Conservation (phyloP, 805 yeast species). For the Cyberlindnera mississippiensis region DNA sequence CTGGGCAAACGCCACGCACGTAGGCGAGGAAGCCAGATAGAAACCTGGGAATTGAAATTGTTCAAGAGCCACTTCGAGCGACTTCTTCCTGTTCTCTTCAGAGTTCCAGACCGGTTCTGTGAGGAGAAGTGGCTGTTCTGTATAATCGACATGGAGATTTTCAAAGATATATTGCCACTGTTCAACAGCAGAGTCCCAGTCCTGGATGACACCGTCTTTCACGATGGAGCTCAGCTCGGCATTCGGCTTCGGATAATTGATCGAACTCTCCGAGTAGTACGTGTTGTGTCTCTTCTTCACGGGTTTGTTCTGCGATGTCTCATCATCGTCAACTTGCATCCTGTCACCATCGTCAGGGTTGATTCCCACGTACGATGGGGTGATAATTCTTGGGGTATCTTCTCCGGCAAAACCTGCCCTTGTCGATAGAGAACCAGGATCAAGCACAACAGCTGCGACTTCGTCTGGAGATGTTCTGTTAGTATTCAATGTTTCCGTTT, state of each 20-base stretch:
- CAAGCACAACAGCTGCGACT: constrained; percentile 84
- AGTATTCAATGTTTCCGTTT: background rate
- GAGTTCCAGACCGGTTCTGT: constrained; percentile 90
- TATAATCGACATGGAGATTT: constrained; percentile 47
- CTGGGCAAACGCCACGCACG: constrained; percentile 82
- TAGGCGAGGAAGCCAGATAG: constrained; percentile 77
- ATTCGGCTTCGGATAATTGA: constrained; percentile 48
- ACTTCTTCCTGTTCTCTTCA: constrained; percentile 57
- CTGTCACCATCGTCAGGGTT: constrained; percentile 18
- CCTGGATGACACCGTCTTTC: constrained; percentile 58
- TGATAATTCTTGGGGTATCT: constrained; percentile 72
- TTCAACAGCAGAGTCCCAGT: constrained; percentile 83
- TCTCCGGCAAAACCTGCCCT: constrained; percentile 92
- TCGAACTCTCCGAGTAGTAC: constrained; percentile 37
- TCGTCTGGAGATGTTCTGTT: constrained; percentile 49
- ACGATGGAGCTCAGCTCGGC: constrained; percentile 54
- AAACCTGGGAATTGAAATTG: constrained; percentile 71
- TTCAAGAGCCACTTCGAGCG: constrained; percentile 72
- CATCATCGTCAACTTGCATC: constrained; percentile 24
- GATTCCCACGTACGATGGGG: constrained; percentile 65
- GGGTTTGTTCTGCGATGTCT: too few relatives aligned
- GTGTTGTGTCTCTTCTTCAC: constrained; percentile 23
- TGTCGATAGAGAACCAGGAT: constrained; percentile 83
- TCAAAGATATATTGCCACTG: constrained; percentile 66
- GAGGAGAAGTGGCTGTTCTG: constrained; percentile 70